These are phyloP conservation scores for Xylaria sp. DNA, from an alignment of 2,329 filamentous ascomycete genomes.

Conservation along the genomic window DNA sequence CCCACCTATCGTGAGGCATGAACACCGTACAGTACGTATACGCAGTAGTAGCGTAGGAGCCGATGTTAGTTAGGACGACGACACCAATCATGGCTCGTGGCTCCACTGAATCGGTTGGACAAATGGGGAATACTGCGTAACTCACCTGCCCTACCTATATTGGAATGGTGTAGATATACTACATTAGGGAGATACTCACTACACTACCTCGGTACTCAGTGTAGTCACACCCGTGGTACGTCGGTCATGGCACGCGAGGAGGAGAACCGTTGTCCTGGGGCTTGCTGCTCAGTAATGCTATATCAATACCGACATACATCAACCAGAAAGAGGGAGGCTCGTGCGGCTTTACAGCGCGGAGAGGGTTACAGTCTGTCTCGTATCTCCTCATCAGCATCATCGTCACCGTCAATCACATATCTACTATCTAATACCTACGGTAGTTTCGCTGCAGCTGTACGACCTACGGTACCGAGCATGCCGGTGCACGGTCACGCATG, in stretches of 20 bases:
- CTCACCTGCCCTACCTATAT: not conserved
- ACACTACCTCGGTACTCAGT: not conserved
- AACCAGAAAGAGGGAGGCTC: not conserved
- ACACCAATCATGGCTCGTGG: slow-evolving; percentile 8
- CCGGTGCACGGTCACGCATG: not conserved
- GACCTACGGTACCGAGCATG: not conserved
- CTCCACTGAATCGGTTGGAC: slow-evolving; percentile 15
- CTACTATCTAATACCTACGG: not conserved
- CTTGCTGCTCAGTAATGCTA: too few relatives aligned
- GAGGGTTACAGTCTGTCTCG: slow-evolving; percentile 8
- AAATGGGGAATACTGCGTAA: slow-evolving; percentile 10
- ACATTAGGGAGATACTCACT: not conserved
- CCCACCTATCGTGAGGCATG: not conserved
- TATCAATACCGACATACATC: not conserved
- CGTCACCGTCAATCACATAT: not conserved
- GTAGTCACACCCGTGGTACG: not conserved
- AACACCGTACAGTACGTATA: not conserved
- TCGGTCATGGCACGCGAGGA: too few relatives aligned
- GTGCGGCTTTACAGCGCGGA: slow-evolving; percentile 4
- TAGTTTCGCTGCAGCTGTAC: not conserved
- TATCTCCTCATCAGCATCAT: not conserved
- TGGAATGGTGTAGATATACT: too few relatives aligned
- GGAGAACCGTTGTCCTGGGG: too few relatives aligned
- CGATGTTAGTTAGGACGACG: not conserved
- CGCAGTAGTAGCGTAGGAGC: not conserved